Evolutionary conservation across 1,139 yeast genomes (phyloP), one percentile per base, ranked within the genome.

Genomic region (Pichia sp.): DNA sequence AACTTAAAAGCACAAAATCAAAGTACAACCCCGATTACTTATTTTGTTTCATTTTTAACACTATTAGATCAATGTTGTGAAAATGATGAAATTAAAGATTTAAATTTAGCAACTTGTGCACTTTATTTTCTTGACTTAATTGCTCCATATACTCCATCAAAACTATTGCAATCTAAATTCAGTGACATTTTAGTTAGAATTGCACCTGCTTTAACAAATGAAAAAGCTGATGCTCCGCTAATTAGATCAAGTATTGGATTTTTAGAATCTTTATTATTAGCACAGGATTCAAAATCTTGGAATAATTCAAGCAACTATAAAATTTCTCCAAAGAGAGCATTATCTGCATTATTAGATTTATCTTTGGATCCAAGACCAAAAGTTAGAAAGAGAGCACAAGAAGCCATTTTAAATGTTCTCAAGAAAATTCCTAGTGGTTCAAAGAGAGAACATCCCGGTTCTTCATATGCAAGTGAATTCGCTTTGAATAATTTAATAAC

Each of bases 361-460:
- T 80, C 93, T 0, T 71, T 87, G 51, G 99, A 95, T 67, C 84
- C 88, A 45, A 80, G 99, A 67, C 99, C 99, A 36, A 95, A 95
- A 65, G 96, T 95, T 14, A 82, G 99, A 69, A 89, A 87, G 79
- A 83, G 97, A 73, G 96, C 98, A 2, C 87, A 85, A 61, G 99
- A 93, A 54, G 87, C 97, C 2, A 76, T 93, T 25, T 70, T 76
- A 47, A 76, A 73, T 7, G 73, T 93, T 34, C 72, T 93, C 58
- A 41, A 41, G 11, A 46, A 47, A 18, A 91, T 95, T 18, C 96
- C 96, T 14, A 79, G 89, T 0, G 85, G 91, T n/a, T 39, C 30
- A n/a, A 74, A 82, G 18, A 77, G 84, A 9, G 83, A 79, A 46
- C 97, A 91, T 66, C 84, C 88, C 44, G 96, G 89, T 13, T 76